A percentile compares a stretch with the other conserved stretches of the same genome.
These are phyloP conservation scores for Rhizoclosmatium globosum DNA, from an alignment of 192 early-diverging fungal genomes.

Conservation along the genomic window DNA sequence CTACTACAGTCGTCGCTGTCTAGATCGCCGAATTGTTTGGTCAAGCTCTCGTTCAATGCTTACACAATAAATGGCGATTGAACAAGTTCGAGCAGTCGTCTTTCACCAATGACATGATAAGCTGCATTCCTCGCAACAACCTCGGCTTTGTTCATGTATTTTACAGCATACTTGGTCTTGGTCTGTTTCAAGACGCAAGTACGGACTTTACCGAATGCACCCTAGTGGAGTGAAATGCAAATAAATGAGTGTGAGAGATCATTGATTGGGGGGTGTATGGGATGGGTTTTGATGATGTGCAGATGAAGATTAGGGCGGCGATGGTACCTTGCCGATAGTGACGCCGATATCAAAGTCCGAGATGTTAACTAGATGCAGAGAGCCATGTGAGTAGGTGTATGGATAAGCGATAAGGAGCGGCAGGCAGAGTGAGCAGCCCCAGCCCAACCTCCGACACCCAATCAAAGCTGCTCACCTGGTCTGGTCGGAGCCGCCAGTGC, in stretches of 20 bases:
- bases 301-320: background rate
- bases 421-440: no score
- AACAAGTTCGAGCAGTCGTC: conserved; percentile 84
- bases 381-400: no score
- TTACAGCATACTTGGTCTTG: conserved; percentile 1
- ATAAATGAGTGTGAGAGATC: conserved; percentile 91
- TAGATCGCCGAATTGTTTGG: no score
- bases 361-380: no score
- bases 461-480: no score
- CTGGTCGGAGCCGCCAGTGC: no score
- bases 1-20: no score
- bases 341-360: no score
- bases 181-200: conserved; percentile 9
- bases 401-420: no score
- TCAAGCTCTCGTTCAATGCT: background rate
- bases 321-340: no score
- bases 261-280: conserved; percentile 50
- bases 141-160: conserved; percentile 4
- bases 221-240: conserved; percentile 87
- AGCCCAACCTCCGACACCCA: no score
- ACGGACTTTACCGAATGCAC: conserved; percentile 91
- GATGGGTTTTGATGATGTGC: background rate
- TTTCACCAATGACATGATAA: conserved; percentile 85
- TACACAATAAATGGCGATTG: conserved; percentile 79
- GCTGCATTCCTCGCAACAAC: background rate